Evolutionary conservation across 768 basidiomycete species (phyloP).

Genomic region (Lentinus tigrinus): DNA sequence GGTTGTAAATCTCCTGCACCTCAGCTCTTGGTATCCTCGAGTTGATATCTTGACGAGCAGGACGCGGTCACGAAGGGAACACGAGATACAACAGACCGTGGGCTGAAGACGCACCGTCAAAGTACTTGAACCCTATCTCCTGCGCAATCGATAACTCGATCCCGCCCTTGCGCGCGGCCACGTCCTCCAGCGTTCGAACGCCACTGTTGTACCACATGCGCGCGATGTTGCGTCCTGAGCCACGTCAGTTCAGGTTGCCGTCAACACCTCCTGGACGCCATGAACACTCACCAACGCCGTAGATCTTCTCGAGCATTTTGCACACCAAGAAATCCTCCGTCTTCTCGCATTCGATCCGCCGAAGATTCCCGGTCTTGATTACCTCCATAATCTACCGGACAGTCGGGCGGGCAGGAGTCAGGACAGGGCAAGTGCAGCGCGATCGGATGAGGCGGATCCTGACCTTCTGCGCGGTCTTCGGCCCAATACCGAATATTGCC

Average conservation of each 20-base stretch:
- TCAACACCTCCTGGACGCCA: neutral
- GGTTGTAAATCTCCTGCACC: conserved; percentile 67
- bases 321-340: conserved; percentile 61
- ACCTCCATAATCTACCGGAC: conserved; percentile 74
- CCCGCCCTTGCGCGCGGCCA: conserved; percentile 56
- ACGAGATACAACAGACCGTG: neutral
- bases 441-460: too few species aligned
- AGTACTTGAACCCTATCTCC: conserved; percentile 65
- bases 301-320: conserved; percentile 72
- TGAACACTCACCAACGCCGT: conserved; percentile 71
- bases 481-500: conserved; percentile 60
- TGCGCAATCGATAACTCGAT: conserved; percentile 60
- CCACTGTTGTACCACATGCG: conserved; percentile 74
- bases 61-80: neutral
- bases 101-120: conserved; percentile 58
- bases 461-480: conserved; percentile 77
- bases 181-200: conserved; percentile 75
- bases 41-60: conserved; percentile 62
- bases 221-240: conserved; percentile 61
- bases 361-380: conserved; percentile 67
- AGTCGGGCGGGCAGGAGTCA: too few species aligned
- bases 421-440: too few species aligned
- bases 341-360: conserved; percentile 63
- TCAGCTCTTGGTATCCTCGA: conserved; percentile 82
- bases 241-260: neutral